These are phyloP conservation scores for Claviceps fusiformis DNA, from an alignment of 2,329 filamentous ascomycete species.

Conservation along the genomic window DNA sequence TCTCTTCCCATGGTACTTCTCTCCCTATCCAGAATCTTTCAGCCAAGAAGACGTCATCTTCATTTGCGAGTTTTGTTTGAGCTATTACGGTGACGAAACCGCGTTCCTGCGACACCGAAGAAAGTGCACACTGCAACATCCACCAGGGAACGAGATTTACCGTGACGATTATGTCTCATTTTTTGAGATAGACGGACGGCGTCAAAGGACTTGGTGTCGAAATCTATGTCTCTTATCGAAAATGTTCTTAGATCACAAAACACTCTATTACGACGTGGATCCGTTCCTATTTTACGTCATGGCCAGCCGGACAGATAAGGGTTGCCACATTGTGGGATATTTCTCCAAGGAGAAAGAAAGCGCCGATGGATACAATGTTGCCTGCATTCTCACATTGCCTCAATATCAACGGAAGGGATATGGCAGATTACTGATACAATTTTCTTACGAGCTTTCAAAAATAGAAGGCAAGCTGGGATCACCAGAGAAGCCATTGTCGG, in stretches of 20 bases:
- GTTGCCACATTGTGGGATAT: conserved; percentile 95
- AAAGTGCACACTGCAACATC: conserved; percentile 85
- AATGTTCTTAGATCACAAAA: conserved; percentile 95
- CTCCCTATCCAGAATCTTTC: conserved; percentile 84
- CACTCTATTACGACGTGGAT: conserved; percentile 98
- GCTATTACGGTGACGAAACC: conserved; percentile 73
- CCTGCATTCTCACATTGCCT: conserved; percentile 90
- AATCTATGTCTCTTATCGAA: conserved; percentile 92
- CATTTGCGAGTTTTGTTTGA: conserved; percentile 94
- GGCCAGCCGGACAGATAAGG: conserved; percentile 76
- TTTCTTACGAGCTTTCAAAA: conserved; percentile 92
- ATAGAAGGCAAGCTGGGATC: conserved; percentile 91
- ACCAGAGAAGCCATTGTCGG: conserved; percentile 90
- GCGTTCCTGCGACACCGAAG: conserved; percentile 73
- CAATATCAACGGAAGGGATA: conserved; percentile 95
- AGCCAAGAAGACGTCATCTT: conserved; percentile 81
- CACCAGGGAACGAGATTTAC: conserved; percentile 96
- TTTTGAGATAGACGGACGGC: conserved; percentile 90
- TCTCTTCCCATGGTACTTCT: conserved; percentile 98
- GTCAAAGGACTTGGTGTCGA: conserved; percentile 91
- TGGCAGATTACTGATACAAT: conserved; percentile 85
- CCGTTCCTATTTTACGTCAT: conserved; percentile 98
- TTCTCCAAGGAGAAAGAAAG: conserved; percentile 98
- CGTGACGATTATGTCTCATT: conserved; percentile 88
- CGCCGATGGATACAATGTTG: conserved; percentile 92